Evolutionary conservation across 805 yeast genomes (phyloP), one percentile per base, ranked within the genome.

Genomic region (Candida stauntonica): DNA sequence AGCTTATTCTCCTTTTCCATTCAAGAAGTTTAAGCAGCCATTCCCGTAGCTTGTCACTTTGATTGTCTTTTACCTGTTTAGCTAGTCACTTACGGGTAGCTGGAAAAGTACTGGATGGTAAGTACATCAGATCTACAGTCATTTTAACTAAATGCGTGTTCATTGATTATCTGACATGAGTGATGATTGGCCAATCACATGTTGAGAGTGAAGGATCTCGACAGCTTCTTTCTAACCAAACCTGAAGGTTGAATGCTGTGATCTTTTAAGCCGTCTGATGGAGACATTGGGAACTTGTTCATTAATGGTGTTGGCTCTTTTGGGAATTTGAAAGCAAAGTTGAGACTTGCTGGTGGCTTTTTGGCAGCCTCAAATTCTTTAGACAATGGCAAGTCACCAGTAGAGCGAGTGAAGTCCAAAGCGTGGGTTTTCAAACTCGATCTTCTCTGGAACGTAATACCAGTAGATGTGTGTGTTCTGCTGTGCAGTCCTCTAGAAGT

Each of bases 311-410:
- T 16, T 17, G 33, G 37, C 15, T 31, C 40, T n/a, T 28, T 36
- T 20, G 57, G 57, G 37, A 53, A 53, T 29, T 51, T 53, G 42
- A 53, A 53, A 20, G 47, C 53, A 42, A 55, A 52, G 33, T 55
- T 44, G 35, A 55, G 42, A 17, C 50, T 36, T 15, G 48, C 52
- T 21, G 57, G 58, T 5, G 56, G 57, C 29, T 44, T 53, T 17
- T 38, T 44, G 18, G 42, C 53, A 16, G 46, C 48, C 4, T 28
- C 17, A 30, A 12, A 5, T 5, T n/a, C 11, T 17, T 6, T 17
- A 17, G 39, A 19, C 17, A 23, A 5, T 9, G 33, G 30, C 14
- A 15, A 16, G 15, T 15, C 30, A 28, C 17, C 9, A 9, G 30
- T 28, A 14, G 46, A 32, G 17, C 44, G 38, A 12, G 47, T 27